Base-by-base conservation (phyloP, 306 rosid species). In the Ceratonia siliqua region DNA sequence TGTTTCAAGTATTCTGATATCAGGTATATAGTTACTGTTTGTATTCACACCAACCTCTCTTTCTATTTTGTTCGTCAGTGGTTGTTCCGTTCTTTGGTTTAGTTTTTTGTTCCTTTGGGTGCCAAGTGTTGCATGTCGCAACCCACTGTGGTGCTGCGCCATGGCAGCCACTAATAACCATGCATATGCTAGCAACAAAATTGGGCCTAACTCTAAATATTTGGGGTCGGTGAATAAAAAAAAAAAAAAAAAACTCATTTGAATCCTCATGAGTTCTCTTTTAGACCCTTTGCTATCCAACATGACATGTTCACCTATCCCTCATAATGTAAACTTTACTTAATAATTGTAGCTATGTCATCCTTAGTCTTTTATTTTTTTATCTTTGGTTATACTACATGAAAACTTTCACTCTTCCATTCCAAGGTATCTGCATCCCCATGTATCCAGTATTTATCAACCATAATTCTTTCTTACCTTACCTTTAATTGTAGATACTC, bases 21-120 rank as follows among this genome's bases (percentile, higher is more conserved):
- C 43, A 50, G 0, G 39, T 70, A 52, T 52, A 11, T 70, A 36
- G 10, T 13, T 14, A 52, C n/a, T 20, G 36, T 39, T 27, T 6
- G 24, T 64, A 24, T 35, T 25, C 39, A 8, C 35, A 9, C 32
- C 48, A 27, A 0, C 12, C 12, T 55, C 61, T 30, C 15, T 41
- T 11, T 41, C 3, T 28, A 46, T 68, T 18, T 21, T 28, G n/a
- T 46, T 45, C 18, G 18, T 48, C 45, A 25, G 5, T 53, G 21
- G 20, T 70, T 54, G 11, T 52, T 52, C 27, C 63, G 48, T 36
- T 58, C 21, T 61, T 28, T 38, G 28, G 6, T 48, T 78, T 70
- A 35, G 5, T 20, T 22, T 24, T 49, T 50, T 63, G 46, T 61
- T 46, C 25, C 38, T 56, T 6, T 24, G 6, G 50, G 39, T n/a